phyloP scores from a whole-genome alignment of 164 flowering plant genomes.

The Vitis cinerea region DNA sequence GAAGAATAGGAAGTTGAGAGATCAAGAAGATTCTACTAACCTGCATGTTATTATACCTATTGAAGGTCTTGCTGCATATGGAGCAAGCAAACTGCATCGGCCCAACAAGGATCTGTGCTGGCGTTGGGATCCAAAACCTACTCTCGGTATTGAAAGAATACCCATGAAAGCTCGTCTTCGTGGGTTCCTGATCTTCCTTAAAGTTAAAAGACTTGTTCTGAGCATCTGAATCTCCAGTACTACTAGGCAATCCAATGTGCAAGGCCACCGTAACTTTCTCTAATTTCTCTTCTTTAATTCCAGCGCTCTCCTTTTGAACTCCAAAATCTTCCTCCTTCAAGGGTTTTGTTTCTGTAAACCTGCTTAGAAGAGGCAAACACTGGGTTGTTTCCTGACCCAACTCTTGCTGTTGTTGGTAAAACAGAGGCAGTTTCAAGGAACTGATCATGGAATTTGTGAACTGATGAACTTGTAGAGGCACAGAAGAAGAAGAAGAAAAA shows the following conservation, averaged over 20 bases:
- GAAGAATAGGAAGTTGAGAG: not conserved
- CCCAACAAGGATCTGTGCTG: slow-evolving; percentile 85
- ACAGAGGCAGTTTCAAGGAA: slow-evolving; percentile 2
- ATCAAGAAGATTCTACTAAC: slow-evolving; percentile 32
- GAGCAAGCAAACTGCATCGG: slow-evolving; percentile 84
- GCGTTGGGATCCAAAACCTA: slow-evolving; percentile 92
- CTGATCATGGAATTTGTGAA: slow-evolving; percentile 2
- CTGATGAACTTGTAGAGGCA: slow-evolving; percentile 7
- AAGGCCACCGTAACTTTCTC: slow-evolving; percentile 58
- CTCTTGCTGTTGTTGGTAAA: slow-evolving; percentile 3
- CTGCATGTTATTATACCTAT: slow-evolving; percentile 97
- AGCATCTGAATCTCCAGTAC: slow-evolving; percentile 17
- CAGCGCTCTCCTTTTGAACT: slow-evolving; percentile 9
- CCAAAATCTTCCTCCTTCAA: slow-evolving; percentile 31
- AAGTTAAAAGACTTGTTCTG: slow-evolving; percentile 12
- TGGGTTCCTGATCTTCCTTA: slow-evolving; percentile 9
- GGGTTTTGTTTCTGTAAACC: slow-evolving; percentile 38
- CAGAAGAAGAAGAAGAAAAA: slow-evolving; percentile 18
- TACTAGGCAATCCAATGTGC: slow-evolving; percentile 72
- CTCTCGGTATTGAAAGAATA: slow-evolving; percentile 27
- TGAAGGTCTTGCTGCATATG: slow-evolving; percentile 87
- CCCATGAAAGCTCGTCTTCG: slow-evolving; percentile 23
- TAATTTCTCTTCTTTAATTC: slow-evolving; percentile 30
- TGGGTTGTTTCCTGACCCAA: slow-evolving; percentile 22
- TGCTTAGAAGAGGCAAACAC: slow-evolving; percentile 65